Conservation (phyloP, 2,329 filamentous ascomycete genomes). For the Xylariales sp. region DNA sequence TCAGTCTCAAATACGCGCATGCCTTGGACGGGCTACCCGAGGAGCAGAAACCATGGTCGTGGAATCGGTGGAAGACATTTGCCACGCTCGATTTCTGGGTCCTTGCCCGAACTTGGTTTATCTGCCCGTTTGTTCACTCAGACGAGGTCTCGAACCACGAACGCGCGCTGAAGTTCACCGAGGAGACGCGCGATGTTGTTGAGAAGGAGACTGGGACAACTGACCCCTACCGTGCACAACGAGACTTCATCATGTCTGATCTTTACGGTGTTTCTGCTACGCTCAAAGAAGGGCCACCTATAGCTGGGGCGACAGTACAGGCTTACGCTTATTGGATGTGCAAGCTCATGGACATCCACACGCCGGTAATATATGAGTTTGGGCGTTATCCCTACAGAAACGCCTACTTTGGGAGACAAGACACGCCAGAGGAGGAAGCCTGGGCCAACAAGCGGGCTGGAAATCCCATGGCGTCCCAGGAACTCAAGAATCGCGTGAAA, state of each 20-base stretch:
- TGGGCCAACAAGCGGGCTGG: background rate
- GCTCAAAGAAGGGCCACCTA: background rate
- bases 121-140: background rate
- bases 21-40: background rate
- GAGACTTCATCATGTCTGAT: background rate
- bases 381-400: background rate
- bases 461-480: background rate
- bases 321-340: background rate
- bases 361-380: background rate
- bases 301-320: background rate
- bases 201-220: background rate
- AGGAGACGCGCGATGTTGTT: background rate
- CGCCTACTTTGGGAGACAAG: background rate
- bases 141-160: background rate
- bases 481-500: background rate
- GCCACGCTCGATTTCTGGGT: background rate
- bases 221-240: background rate
- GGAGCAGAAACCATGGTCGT: background rate
- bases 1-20: background rate
- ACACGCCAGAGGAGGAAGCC: background rate
- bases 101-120: background rate
- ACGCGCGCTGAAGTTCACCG: background rate
- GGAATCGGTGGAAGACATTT: background rate
- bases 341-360: background rate
- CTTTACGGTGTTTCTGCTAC: background rate